Base-by-base conservation (phyloP, 2,329 filamentous ascomycete species). In the Fusarium sp. region DNA sequence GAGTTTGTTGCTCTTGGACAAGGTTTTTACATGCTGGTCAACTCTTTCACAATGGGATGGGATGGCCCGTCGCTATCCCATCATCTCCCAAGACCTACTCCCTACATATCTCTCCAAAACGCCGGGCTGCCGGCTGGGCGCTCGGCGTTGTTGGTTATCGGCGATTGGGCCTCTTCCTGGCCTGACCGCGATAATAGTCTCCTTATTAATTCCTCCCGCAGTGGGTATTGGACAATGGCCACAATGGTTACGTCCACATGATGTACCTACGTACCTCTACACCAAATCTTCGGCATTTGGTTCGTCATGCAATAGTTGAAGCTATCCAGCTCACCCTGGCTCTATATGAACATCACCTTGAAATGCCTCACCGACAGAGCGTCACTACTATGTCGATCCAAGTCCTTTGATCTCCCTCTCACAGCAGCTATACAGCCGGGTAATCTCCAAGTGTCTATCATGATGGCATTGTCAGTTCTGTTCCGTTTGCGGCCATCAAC, bases 351-450 rank as follows among this genome's bases (percentile, higher is more conserved):
- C 52, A 74, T 65, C 48, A 39, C 48, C 35, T 59, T 50, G 67
- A 74, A 74, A 74, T 74, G 56, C 71, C 71, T 74, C 71, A 72
- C 63, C 45, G 48, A 72, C 39, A 45, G 59, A 74, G 64, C 67
- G 63, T 63, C 60, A 68, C 54, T 48, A 39, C 48, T 43, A 13
- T 48, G 71, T 64, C 64, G 71, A 74, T 74, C 71, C 20, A 54
- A 66, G 71, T 68, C 71, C 71, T 74, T 74, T 74, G 71, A 73
- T 73, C 54, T 74, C 71, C 29, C 50, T 74, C 71, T 45, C 35
- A 39, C 29, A 18, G 27, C 61, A 43, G 29, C 41, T 56, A 52
- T 52, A 52, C 48, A n/a, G 24, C 24, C 24, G 24, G 13, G 24
- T 29, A 52, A 52, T 52, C 48, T 52, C 22, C 24, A 52, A 29